A percentile compares a stretch with the other conserved stretches of the same genome.
Conservation (phyloP, 2,329 filamentous ascomycete species). For the Lasiodiplodia sp. region DNA sequence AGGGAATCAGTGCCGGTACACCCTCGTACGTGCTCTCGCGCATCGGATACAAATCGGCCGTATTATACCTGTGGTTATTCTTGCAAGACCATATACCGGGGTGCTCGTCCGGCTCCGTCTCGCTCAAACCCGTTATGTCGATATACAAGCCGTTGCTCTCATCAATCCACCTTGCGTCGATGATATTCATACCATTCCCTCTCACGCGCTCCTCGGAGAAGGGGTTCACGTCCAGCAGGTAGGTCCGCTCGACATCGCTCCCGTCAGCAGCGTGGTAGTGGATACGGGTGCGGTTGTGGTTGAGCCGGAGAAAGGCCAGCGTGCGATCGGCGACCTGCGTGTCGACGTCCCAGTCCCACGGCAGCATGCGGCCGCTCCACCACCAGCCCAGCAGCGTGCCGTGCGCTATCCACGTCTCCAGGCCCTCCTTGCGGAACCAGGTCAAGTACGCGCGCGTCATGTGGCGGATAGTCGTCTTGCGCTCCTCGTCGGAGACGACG, state of each 20-base stretch:
- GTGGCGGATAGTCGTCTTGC: slow-evolving; percentile 70
- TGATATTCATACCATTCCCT: slow-evolving; percentile 77
- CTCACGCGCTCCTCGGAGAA: slow-evolving; percentile 67
- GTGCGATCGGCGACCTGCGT: slow-evolving; percentile 77
- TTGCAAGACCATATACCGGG: slow-evolving; percentile 81
- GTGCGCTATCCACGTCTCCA: slow-evolving; percentile 88
- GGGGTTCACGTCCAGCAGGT: slow-evolving; percentile 80
- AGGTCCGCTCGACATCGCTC: slow-evolving; percentile 57
- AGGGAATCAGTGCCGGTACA: slow-evolving; percentile 73
- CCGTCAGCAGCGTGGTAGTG: slow-evolving; percentile 47
- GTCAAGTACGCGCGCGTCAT: slow-evolving; percentile 78
- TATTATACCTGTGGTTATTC: slow-evolving; percentile 76
- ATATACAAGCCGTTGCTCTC: slow-evolving; percentile 78
- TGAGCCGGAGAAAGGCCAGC: slow-evolving; percentile 68
- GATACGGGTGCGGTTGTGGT: slow-evolving; percentile 73
- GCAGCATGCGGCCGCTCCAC: slow-evolving; percentile 82
- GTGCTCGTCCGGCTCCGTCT: slow-evolving; percentile 64
- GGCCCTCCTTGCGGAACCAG: slow-evolving; percentile 67
- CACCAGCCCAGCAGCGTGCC: slow-evolving; percentile 87
- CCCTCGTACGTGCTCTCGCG: slow-evolving; percentile 78
- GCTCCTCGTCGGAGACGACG: slow-evolving; percentile 70
- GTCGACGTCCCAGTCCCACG: slow-evolving; percentile 87
- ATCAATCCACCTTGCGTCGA: slow-evolving; percentile 86
- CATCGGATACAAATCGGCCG: slow-evolving; percentile 78
- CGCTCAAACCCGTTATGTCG: slow-evolving; percentile 79